Evolutionary conservation across 1,284 basidiomycete species (phyloP).

Genomic region (Ganoderma boninense): DNA sequence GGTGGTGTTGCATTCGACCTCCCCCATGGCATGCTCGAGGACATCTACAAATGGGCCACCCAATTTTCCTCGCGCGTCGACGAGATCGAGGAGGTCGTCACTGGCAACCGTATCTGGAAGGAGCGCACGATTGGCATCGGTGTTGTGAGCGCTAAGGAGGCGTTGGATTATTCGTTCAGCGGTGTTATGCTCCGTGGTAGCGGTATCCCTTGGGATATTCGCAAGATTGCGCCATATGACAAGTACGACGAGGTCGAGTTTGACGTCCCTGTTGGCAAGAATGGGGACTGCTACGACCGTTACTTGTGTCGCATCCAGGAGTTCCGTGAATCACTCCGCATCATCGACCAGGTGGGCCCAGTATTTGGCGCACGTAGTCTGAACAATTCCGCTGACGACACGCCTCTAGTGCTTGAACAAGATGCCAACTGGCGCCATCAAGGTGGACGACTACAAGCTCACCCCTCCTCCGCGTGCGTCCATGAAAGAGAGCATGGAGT

Average conservation of each 20-base stretch:
- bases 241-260: conserved; percentile 99
- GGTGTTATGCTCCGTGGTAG: conserved; percentile 98
- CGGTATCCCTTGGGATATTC: conserved; percentile 95
- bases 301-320: conserved; percentile 98
- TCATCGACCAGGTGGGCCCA: conserved; percentile 77
- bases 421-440: conserved; percentile 93
- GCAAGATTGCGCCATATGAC: conserved; percentile 94
- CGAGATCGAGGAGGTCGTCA: conserved; percentile 98
- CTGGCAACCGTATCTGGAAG: conserved; percentile 99
- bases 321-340: conserved; percentile 94
- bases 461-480: conserved; percentile 95
- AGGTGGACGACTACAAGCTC: conserved; percentile 98
- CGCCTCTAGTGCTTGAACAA: conserved; percentile 88
- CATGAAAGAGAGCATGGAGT: conserved; percentile 99
- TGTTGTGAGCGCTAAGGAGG: conserved; percentile 91
- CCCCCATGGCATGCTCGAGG: conserved; percentile 95
- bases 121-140: conserved; percentile 93
- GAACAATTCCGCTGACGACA: background rate
- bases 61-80: conserved; percentile 93
- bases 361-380: background rate
- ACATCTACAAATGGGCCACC: conserved; percentile 98
- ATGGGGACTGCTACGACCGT: conserved; percentile 97
- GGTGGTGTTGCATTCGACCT: conserved; percentile 99
- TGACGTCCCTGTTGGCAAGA: conserved; percentile 94
- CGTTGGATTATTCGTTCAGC: conserved; percentile 93